Base-by-base conservation (phyloP, 2,329 filamentous ascomycete genomes). In the Fusarium sp. region DNA sequence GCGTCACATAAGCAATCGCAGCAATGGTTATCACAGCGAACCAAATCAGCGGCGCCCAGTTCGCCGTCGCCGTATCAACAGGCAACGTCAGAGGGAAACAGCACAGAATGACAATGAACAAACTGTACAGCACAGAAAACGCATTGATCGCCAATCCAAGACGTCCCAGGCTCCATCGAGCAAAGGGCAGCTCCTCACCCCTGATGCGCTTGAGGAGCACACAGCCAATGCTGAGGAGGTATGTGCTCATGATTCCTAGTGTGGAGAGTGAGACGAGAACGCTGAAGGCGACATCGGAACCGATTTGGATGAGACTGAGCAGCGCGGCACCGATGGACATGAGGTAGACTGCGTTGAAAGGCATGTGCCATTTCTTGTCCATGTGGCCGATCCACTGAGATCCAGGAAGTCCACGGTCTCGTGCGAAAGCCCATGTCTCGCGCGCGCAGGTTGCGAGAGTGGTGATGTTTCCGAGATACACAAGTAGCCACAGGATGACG, bases 351-450 rank as follows among this genome's bases (percentile, higher is more conserved):
- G 63, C 63, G 20, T 57, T 49, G 19, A 66, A 66, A 1, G 63
- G 63, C 56, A 66, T 62, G 17, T 66, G 62, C 62, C 63, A 66
- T 13, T 62, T 66, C 56, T 33, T 66, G 15, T 66, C 62, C 63
- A 66, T 67, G 9, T 66, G 62, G 0, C 63, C 56, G 0, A 66
- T 66, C 63, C 63, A 66, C 2, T 25, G n/a, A 7, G 62, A 62
- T 0, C 62, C 63, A 6, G 63, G 63, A 4, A 66, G 63, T 2
- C 63, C 63, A 6, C 37, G 47, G 4, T 66, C 63, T 66, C 63
- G 37, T 0, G 63, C 63, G 15, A 66, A 66, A 1, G 62, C 63
- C 63, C 63, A 66, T 3, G 63, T 66, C 10, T 66, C 63, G 3
- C 63, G 63, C 11, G 63, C 63, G 14, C 63, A 66, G 6, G 63